Evolutionary conservation across 2,329 filamentous ascomycete species (phyloP), one percentile per base, ranked within the genome.

Genomic region (Acarospora socialis): DNA sequence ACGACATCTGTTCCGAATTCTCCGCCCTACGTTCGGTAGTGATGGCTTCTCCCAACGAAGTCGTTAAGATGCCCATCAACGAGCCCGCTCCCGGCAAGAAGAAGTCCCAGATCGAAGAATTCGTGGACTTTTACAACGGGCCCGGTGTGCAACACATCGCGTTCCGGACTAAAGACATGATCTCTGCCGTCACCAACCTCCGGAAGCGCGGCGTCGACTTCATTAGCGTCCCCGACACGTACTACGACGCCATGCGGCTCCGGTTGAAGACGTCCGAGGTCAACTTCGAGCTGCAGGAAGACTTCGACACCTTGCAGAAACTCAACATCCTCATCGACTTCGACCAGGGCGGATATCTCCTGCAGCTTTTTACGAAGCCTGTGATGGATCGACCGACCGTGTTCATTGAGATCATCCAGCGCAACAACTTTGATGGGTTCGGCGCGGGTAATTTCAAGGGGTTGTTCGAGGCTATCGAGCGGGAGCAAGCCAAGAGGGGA

Each of bases 31-130:
- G 77, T 59, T 81, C 73, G 49, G 76, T 94, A 48, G 87, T 94
- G 51, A 93, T 94, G 84, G 73, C 80, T 24, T 82, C 77, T 4
- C 73, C 75, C 38, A 82, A 86, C 61, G 79, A 87, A 36, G 55
- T 79, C 4, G 83, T 94, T 57, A 94, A 94, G 63, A 94, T 94
- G 84, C 87, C 87, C 48, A 92, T 95, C 69, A 94, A 94, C 64
- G 86, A 94, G 61, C 87, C 87, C 2, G 87, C 87, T 0, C 64
- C 71, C 1, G 87, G 86, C 37, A 90, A 90, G 63, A 87, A 82
- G 59, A 81, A 83, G 56, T 82, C 76, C 7, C 87, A 95, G 60
- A 94, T 95, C 46, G 86, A 94, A 56, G 87, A 94, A 61, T 86
- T 78, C 52, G 75, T 94, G 43, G 67, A 81, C 52, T 94, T 90